Percentiles rank a stretch among this genome's conserved stretches.
These are phyloP conservation scores for Trypanosoma rangeli DNA, from an alignment of 208 protist species.

Conservation along the genomic window DNA sequence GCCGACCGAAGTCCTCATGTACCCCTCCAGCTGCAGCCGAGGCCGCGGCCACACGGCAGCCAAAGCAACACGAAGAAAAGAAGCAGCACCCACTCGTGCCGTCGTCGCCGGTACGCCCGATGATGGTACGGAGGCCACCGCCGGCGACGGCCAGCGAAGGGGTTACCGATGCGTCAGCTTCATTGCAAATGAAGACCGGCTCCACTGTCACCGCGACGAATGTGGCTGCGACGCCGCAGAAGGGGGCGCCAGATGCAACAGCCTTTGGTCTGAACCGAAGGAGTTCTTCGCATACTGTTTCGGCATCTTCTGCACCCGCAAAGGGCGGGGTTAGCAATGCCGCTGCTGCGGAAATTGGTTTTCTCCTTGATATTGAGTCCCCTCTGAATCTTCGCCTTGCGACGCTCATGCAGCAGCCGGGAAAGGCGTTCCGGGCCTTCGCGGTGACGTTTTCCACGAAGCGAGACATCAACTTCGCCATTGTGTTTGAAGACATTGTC, in stretches of 20 bases:
- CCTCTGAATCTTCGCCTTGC: constrained; percentile 85
- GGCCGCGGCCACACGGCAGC: background rate
- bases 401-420: constrained; percentile 77
- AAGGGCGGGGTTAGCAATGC: background rate
- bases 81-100: background rate
- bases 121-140: background rate
- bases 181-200: background rate
- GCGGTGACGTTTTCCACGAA: constrained; percentile 61
- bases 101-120: background rate
- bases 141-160: background rate
- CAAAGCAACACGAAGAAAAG: background rate
- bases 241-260: background rate
- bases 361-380: constrained; percentile 72
- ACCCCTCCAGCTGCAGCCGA: background rate
- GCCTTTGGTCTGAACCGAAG: background rate
- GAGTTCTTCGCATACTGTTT: background rate
- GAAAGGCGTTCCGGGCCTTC: constrained; percentile 83
- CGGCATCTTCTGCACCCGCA: background rate
- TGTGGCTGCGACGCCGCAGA: background rate
- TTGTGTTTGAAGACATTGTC: constrained; percentile 86
- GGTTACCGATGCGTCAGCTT: background rate
- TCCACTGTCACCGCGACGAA: background rate
- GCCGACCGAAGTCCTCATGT: constrained; percentile 4
- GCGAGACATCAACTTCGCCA: constrained; percentile 64
- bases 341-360: constrained; percentile 32